Evolutionary conservation across 495 filamentous ascomycete species (phyloP).

Genomic region (Penicillium silybi): DNA sequence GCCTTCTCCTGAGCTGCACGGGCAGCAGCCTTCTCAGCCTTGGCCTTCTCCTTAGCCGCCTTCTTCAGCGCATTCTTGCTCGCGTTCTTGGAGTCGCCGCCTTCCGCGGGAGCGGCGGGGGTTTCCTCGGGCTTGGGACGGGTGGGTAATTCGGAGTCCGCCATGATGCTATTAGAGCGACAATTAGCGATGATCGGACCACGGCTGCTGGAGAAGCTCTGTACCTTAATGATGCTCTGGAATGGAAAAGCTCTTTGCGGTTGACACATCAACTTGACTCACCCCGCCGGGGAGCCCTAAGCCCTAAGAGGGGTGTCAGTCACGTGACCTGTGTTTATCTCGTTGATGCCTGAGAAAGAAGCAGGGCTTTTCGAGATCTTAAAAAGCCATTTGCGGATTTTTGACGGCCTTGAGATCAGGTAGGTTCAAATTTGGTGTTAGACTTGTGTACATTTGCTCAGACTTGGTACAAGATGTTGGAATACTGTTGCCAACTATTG

Average conservation of each 20-base stretch:
- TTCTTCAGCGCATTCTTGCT: conserved; percentile 67
- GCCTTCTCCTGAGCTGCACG: conserved; percentile 51
- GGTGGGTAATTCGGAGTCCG: conserved; percentile 46
- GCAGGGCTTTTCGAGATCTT: too few species aligned
- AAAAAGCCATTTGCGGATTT: too few species aligned
- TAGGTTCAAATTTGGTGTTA: too few species aligned
- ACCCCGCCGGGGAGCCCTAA: conserved; percentile 44
- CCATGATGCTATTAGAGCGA: conserved; percentile 30
- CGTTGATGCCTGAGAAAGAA: conserved; percentile 2
- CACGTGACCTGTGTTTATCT: conserved; percentile 18
- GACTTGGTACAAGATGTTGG: not conserved
- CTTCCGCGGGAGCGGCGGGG: conserved; percentile 32
- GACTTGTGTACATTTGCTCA: too few species aligned
- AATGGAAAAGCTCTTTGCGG: conserved; percentile 9
- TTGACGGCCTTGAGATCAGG: not conserved
- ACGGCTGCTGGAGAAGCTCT: not conserved
- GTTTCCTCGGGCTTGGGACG: conserved; percentile 47
- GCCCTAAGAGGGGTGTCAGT: conserved; percentile 40
- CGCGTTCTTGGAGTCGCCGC: conserved; percentile 38
- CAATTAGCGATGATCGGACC: conserved; percentile 1
- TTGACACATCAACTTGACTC: conserved; percentile 22
- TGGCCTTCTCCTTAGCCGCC: conserved; percentile 63
- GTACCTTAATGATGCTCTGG: conserved; percentile 21
- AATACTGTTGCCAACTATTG: not conserved
- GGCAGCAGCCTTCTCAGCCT: conserved; percentile 58